Percentiles rank a stretch among this genome's conserved stretches.
phyloP scores from a whole-genome alignment of 176 grass and related monocot species.

The Cymbopogon citratus region DNA sequence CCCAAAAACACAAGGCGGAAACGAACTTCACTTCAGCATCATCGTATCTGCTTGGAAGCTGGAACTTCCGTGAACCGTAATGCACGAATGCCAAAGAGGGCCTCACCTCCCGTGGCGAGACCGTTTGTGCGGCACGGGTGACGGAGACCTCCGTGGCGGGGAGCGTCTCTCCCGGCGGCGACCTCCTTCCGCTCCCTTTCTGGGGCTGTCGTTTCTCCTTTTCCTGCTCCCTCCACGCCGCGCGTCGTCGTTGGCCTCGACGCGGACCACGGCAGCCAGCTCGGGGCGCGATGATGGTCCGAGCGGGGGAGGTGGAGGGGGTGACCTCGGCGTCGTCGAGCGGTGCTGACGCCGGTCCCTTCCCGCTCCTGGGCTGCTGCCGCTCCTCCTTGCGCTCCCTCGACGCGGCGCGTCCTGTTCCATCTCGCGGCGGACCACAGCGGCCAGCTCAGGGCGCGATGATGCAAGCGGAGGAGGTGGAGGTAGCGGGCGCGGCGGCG shows the following conservation, averaged over 20 bases:
- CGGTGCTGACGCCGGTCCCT: too few relatives aligned
- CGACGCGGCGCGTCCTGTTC: too few relatives aligned
- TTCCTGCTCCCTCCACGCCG: background rate
- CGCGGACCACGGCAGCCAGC: background rate
- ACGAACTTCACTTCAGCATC: background rate
- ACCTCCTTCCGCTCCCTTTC: background rate
- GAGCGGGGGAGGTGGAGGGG: background rate
- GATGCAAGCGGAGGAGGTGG: too few relatives aligned
- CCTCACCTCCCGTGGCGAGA: slow-evolving; percentile 37
- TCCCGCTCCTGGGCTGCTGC: too few relatives aligned
- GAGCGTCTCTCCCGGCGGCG: slow-evolving; percentile 22
- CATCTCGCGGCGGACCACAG: too few relatives aligned
- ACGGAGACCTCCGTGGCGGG: slow-evolving; percentile 37
- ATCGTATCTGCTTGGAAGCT: background rate
- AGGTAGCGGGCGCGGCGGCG: too few relatives aligned
- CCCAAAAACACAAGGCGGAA: background rate
- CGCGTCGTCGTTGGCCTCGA: background rate
- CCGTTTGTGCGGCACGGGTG: slow-evolving; percentile 44
- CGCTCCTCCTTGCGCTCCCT: too few relatives aligned
- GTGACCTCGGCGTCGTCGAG: too few relatives aligned
- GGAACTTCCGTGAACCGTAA: background rate
- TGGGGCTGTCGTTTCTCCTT: slow-evolving; percentile 33
- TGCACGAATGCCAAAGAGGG: background rate
- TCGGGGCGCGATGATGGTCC: background rate
- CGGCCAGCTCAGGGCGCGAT: too few relatives aligned